A percentile compares a stretch with the other conserved stretches of the same genome.
Evolutionary conservation across 2,329 filamentous ascomycete genomes (phyloP).

Genomic region (Penicillium sp.): DNA sequence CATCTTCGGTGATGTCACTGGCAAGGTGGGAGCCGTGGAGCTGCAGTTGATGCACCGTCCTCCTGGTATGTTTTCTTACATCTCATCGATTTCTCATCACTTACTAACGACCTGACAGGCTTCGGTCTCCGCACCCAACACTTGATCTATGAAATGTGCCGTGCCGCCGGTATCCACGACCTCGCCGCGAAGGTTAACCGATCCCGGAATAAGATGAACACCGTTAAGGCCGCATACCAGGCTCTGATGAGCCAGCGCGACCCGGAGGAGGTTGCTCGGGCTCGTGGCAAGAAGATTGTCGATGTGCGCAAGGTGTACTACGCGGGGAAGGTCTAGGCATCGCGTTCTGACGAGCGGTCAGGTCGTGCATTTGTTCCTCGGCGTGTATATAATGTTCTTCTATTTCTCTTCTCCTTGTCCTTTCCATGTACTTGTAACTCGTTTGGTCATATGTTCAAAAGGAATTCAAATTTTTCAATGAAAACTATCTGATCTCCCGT

Average conservation of each 20-base stretch:
- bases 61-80: constrained; percentile 68
- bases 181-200: constrained; percentile 81
- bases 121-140: constrained; percentile 92
- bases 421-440: constrained; percentile 37
- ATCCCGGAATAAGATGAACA: constrained; percentile 95
- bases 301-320: constrained; percentile 98
- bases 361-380: constrained; percentile 19
- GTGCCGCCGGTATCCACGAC: constrained; percentile 83
- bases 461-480: constrained; percentile 19
- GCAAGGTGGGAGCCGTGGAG: constrained; percentile 85
- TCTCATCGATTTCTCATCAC: background rate
- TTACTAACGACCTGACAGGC: constrained; percentile 56
- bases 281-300: constrained; percentile 90
- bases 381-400: constrained; percentile 32
- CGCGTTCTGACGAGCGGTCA: constrained; percentile 13
- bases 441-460: constrained; percentile 17
- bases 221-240: constrained; percentile 86
- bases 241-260: constrained; percentile 82
- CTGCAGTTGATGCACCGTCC: constrained; percentile 81
- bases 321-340: constrained; percentile 68
- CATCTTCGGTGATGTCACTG: constrained; percentile 81
- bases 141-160: constrained; percentile 92
- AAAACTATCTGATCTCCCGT: background rate
- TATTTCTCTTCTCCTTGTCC: constrained; percentile 25
- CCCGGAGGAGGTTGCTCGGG: constrained; percentile 87